Evolutionary conservation across 441 rosid genomes (phyloP).

Genomic region (Lepidium campestre): DNA sequence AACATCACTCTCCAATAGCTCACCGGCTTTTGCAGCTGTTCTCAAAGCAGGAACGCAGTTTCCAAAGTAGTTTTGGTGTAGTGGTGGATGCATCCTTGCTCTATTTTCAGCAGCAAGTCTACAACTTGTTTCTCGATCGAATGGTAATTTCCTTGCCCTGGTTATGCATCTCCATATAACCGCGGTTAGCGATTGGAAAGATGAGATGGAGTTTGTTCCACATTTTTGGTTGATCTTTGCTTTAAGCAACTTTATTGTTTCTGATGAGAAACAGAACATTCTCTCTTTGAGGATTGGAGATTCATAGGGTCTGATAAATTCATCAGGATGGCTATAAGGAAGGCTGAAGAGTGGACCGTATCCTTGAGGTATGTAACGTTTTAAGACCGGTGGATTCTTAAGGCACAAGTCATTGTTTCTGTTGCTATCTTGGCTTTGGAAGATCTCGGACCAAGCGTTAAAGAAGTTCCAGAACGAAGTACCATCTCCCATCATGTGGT

Average conservation of each 20-base stretch:
- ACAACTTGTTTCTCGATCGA: conserved; percentile 38
- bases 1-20: conserved; percentile 41
- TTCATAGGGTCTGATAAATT: conserved; percentile 41
- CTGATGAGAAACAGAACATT: conserved; percentile 52
- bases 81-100: conserved; percentile 42
- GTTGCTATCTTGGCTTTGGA: conserved; percentile 27
- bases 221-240: conserved; percentile 36
- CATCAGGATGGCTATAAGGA: conserved; percentile 40
- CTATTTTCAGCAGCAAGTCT: conserved; percentile 47
- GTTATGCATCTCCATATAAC: conserved; percentile 61
- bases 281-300: conserved; percentile 50
- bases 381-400: conserved; percentile 39
- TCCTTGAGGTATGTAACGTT: conserved; percentile 54
- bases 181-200: conserved; percentile 60
- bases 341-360: conserved; percentile 35
- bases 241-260: conserved; percentile 47
- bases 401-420: background rate
- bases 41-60: conserved; percentile 37
- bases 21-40: conserved; percentile 39
- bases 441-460: conserved; percentile 54
- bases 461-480: conserved; percentile 64
- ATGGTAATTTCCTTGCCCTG: conserved; percentile 29
- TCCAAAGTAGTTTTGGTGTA: conserved; percentile 52
- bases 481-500: conserved; percentile 59
- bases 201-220: conserved; percentile 50